Conservation (phyloP, 1,284 basidiomycete genomes). For the Moesziomyces sp. region DNA sequence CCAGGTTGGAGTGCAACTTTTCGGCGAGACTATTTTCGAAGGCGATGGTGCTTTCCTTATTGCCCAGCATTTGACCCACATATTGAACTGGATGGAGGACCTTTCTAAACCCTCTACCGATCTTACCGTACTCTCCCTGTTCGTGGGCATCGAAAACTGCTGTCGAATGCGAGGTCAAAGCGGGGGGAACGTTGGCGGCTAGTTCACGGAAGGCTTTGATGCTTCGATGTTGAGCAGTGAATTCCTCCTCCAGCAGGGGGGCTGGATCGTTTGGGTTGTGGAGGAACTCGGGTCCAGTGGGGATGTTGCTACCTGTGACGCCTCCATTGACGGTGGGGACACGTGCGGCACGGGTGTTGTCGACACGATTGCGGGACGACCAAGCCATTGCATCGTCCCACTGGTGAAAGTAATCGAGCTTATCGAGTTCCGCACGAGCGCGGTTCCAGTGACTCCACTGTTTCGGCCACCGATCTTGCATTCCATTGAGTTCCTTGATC, state of each 20-base stretch:
- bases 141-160: constrained; percentile 2
- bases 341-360: no score
- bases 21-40: constrained; percentile 23
- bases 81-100: constrained; percentile 32
- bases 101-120: not conserved
- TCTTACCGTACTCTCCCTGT: not conserved
- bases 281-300: not conserved
- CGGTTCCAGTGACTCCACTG: no score
- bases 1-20: not conserved
- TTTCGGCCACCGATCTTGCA: no score
- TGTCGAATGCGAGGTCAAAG: constrained; percentile 5
- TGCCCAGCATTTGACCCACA: constrained; percentile 7
- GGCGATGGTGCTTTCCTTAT: constrained; percentile 2
- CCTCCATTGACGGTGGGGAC: no score
- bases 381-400: no score
- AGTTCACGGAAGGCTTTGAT: constrained; percentile 13
- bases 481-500: no score
- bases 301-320: no score
- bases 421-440: no score
- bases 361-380: no score
- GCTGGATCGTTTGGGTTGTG: constrained; percentile 4
- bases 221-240: not conserved
- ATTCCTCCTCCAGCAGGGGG: not conserved
- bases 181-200: constrained; percentile 1
- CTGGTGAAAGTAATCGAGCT: no score